A percentile compares a stretch with the other conserved stretches of the same genome.
Evolutionary conservation across 257 asterid species (phyloP).

Genomic region (Leptodermis oblonga): DNA sequence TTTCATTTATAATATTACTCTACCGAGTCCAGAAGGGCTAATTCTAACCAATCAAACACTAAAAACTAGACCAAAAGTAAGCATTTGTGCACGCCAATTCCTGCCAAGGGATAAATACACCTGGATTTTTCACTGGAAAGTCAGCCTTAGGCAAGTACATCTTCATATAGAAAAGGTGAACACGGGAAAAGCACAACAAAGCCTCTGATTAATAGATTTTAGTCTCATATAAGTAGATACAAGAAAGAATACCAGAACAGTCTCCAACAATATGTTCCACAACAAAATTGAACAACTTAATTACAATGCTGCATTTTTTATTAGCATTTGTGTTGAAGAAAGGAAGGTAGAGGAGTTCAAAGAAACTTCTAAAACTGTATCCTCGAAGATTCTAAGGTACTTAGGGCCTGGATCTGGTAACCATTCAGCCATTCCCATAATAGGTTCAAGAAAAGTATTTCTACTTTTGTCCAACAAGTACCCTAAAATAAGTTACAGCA

Average conservation of each 20-base stretch:
- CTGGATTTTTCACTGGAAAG: not conserved
- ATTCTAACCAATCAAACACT: not conserved
- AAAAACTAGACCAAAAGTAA: not conserved
- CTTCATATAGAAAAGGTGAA: not conserved
- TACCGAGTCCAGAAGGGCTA: not conserved
- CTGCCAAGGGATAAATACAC: not conserved
- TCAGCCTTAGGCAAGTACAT: not conserved
- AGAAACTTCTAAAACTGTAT: not conserved
- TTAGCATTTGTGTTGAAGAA: not conserved
- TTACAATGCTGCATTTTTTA: not conserved
- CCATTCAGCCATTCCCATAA: not conserved
- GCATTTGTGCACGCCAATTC: not conserved
- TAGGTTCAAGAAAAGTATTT: not conserved
- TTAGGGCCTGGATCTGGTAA: not conserved
- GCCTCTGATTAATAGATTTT: not conserved
- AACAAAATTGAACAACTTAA: no score
- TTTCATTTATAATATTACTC: not conserved
- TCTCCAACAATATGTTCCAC: not conserved
- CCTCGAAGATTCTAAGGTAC: not conserved
- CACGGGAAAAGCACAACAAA: not conserved
- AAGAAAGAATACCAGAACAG: not conserved
- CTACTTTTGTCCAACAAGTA: not conserved
- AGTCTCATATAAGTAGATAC: not conserved
- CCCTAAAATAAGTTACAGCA: not conserved
- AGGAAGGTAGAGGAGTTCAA: not conserved